Evolutionary conservation across 139 green algal species (phyloP), one percentile per base, ranked within the genome.

Genomic region (Chlamydomonas sp.): DNA sequence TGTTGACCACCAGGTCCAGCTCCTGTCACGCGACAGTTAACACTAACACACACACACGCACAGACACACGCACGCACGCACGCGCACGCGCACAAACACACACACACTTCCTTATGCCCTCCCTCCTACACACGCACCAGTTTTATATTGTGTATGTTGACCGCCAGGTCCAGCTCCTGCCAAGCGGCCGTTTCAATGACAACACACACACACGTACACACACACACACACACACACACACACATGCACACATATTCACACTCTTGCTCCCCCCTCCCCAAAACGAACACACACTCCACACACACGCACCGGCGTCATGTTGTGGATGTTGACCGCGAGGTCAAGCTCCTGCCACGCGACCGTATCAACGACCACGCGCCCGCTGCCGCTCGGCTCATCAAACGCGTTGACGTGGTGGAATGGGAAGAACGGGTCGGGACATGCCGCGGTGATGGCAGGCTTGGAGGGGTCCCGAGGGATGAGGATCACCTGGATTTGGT

Each of bases 341-440:
- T 35, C 39, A 0, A 85, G 54, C 26, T 79, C 70, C 10, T 88
- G 67, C 75, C 82, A 88, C 5, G 64, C 72, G 2, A 90, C 73
- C 0, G 76, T 81, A 71, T 90, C 85, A 0, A 90, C 28, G 16
- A 87, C 78, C 35, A 90, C 43, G 73, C 54, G 29, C 74, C 28
- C 34, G 20, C 33, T 54, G 34, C 22, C 1, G 26, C 24, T 24
- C 0, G 43, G 39, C 20, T 57, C 28, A 43, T 91, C 81, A 34
- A 74, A 93, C 0, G 83, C 88, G 49, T 92, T 92, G 22, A 80
- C 83, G 65, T 92, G 88, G 67, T 93, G 88, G 70, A 93, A 91
- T 3, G 81, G 49, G 70, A 93, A 93, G 64, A 71, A 79, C 30
- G 82, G 59, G 6, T 76, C 50, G 1, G 70, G 43, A 20, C 3